These are phyloP conservation scores for Herpotrichia juniperi DNA, from an alignment of 2,329 filamentous ascomycete species.

Conservation along the genomic window DNA sequence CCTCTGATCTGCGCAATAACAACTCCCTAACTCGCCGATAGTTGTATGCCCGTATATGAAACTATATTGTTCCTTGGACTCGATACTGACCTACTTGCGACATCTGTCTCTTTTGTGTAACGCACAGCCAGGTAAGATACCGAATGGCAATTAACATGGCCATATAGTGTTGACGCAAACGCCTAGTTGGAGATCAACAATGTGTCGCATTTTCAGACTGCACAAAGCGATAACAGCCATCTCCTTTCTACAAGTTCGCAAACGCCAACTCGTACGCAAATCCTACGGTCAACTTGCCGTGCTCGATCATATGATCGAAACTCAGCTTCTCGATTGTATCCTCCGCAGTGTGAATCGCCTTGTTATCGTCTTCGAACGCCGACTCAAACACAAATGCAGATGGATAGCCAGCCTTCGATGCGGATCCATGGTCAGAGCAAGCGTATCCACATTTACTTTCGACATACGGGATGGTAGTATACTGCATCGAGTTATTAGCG, in stretches of 20 bases:
- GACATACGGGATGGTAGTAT: conserved; percentile 72
- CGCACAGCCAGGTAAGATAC: no score
- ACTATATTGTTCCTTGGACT: no score
- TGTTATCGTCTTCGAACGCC: conserved; percentile 46
- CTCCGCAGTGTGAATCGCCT: conserved; percentile 70
- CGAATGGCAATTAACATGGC: no score
- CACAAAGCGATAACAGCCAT: no score
- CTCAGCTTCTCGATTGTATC: conserved; percentile 71
- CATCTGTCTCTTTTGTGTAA: no score
- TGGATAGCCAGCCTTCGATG: conserved; percentile 70
- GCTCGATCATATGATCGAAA: conserved; percentile 87
- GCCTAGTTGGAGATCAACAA: no score
- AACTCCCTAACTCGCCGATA: no score
- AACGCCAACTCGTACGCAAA: conserved; percentile 81
- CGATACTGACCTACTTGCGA: no score
- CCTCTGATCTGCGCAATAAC: no score
- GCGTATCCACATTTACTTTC: conserved; percentile 89
- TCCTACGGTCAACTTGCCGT: conserved; percentile 79
- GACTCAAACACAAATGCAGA: conserved; percentile 3
- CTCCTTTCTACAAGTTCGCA: conserved; percentile 50
- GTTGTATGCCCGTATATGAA: no score
- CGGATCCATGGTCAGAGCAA: conserved; percentile 75
- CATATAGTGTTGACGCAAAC: no score
- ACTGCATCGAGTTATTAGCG: neutral
- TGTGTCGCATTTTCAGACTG: no score